Base-by-base conservation (phyloP, 2,329 filamentous ascomycete species). In the Colletotrichum costaricense region DNA sequence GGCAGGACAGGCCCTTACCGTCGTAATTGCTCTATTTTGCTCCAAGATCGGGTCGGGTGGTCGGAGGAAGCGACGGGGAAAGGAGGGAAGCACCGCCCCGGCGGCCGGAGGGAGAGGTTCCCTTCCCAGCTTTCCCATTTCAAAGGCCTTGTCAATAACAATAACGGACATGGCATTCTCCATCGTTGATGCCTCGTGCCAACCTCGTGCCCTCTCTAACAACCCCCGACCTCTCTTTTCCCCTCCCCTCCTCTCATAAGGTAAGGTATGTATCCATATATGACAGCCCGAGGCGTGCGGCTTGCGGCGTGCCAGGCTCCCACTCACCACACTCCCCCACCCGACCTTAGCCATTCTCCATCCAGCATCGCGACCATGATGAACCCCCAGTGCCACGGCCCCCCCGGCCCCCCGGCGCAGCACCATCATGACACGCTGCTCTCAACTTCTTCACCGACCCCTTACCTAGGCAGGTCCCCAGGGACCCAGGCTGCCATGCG, bases 61-160 rank as follows among this genome's bases (percentile, higher is more conserved):
- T 65, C 70, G 66, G 70, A 49, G 46, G 26, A 73, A 73, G 26
- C 46, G n/a, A 60, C 67, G 66, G 70, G 19, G 8, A 42, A 56
- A 19, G 16, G 28, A 56, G 49, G 30, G 56, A 69, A 26, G 58
- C 38, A 69, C 65, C 30, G 69, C 52, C 69, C 59, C 69, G 65
- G 58, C 30, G 64, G 42, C 59, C 38, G 54, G 58, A 68, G 69
- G 58, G 33, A 63, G 42, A 62, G 22, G 35, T 35, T 72, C 52
- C 58, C 28, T 26, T 72, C 58, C 58, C 38, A 68, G 38, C 49
- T 63, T 72, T 63, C 58, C 69, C 69, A 63, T 68, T 68, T n/a
- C 38, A 30, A 52, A 49, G 42, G 52, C 64, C 57, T 49, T 42
- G 57, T 38, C 56, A 57, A 62, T 60, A 38, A 42, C 14, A 38